Percentiles rank a stretch among this genome's conserved stretches.
Evolutionary conservation across 179 eudicot species (phyloP).

Genomic region (Monotropa hypopitys): DNA sequence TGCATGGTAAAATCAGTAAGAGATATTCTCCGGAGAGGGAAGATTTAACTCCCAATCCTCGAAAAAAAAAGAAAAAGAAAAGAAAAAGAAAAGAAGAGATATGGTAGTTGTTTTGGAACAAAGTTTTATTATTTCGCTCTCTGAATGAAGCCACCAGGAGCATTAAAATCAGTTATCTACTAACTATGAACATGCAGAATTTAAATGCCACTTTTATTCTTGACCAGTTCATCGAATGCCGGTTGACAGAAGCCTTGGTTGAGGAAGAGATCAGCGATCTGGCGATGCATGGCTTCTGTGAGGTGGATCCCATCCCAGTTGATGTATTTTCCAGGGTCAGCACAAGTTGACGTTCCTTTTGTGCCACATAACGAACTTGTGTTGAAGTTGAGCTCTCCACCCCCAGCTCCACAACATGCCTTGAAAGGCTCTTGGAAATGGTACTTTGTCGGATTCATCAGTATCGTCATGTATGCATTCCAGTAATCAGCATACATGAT

Average conservation of each 20-base stretch:
- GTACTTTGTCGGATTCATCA: constrained; percentile 8
- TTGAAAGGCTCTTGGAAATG: constrained; percentile 15
- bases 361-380: constrained; percentile 11
- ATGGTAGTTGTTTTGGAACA: neutral
- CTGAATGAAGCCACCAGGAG: too few relatives aligned
- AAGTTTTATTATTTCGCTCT: constrained; percentile 8
- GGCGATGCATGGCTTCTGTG: constrained; percentile 18
- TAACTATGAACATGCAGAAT: neutral
- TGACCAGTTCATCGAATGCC: constrained; percentile 14
- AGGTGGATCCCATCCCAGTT: constrained; percentile 25
- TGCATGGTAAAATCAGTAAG: too few relatives aligned
- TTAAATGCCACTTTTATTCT: neutral
- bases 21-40: neutral
- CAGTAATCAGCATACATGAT: constrained; percentile 22
- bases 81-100: too few relatives aligned
- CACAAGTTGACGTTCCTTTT: constrained; percentile 11
- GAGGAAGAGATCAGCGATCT: constrained; percentile 16
- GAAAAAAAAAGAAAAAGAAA: too few relatives aligned
- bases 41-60: neutral
- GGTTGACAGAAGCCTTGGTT: constrained; percentile 22
- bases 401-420: constrained; percentile 19
- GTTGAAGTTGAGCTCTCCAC: constrained; percentile 12
- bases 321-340: constrained; percentile 14
- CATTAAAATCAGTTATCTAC: neutral
- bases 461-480: constrained; percentile 12